Evolutionary conservation across 2,329 filamentous ascomycete species (phyloP).

Genomic region (Samsoniella hepiali): DNA sequence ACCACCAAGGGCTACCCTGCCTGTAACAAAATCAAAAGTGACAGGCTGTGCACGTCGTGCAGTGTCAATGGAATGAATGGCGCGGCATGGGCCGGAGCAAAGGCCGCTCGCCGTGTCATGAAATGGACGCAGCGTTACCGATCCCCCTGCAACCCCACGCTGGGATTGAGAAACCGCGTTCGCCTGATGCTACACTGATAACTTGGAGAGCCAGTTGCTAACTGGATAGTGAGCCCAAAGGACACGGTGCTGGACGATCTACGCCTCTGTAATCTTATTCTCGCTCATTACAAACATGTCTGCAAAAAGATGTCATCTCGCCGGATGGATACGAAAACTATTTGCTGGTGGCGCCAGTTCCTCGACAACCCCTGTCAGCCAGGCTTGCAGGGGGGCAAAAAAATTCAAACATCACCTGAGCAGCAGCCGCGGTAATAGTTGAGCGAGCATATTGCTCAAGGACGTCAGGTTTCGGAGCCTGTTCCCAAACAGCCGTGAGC

Average conservation of each 20-base stretch:
- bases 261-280: neutral
- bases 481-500: neutral
- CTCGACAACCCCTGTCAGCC: neutral
- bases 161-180: neutral
- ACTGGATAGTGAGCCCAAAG: neutral
- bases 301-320: conserved; percentile 8
- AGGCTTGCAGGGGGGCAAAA: neutral
- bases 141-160: neutral
- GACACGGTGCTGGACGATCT: neutral
- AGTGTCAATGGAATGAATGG: neutral
- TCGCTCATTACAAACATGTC: neutral
- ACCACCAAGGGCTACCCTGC: neutral
- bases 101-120: neutral
- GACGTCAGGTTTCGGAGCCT: neutral
- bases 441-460: conserved; percentile 4
- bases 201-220: no score
- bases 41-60: neutral
- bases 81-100: conserved; percentile 7
- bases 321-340: conserved; percentile 4
- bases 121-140: neutral
- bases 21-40: conserved; percentile 1
- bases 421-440: conserved; percentile 1
- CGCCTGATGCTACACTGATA: no score
- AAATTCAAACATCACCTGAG: conserved; percentile 16
- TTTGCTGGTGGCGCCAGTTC: conserved; percentile 2